Evolutionary conservation across 2,329 filamentous ascomycete species (phyloP).

Genomic region (Thelonectria blattea): DNA sequence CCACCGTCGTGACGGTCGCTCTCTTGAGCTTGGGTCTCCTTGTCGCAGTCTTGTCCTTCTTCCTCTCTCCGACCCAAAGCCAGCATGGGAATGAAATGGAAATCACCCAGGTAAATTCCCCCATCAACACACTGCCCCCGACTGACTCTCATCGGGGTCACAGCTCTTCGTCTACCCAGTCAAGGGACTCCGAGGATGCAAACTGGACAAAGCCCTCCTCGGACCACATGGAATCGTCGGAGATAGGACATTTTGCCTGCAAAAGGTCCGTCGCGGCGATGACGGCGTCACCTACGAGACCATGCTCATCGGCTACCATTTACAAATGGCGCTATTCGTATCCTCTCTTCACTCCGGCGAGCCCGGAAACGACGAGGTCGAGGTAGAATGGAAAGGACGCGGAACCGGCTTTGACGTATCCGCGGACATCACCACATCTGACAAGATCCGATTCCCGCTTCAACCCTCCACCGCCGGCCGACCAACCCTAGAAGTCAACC

Average conservation of each 20-base stretch:
- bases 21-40: constrained; percentile 7
- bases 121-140: background rate
- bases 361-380: background rate
- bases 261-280: constrained; percentile 24
- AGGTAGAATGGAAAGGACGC: constrained; percentile 20
- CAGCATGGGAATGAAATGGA: constrained; percentile 12
- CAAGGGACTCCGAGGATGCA: constrained; percentile 29
- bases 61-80: background rate
- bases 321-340: constrained; percentile 28
- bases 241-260: constrained; percentile 33
- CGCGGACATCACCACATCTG: background rate
- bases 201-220: constrained; percentile 18
- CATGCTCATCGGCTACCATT: constrained; percentile 32
- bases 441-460: constrained; percentile 25
- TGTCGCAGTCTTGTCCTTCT: background rate
- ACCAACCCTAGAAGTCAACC: constrained; percentile 11
- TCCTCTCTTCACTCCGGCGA: constrained; percentile 22
- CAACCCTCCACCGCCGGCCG: constrained; percentile 8
- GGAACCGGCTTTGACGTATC: constrained; percentile 13
- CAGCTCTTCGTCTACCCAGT: constrained; percentile 36
- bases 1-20: background rate
- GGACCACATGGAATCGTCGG: constrained; percentile 28
- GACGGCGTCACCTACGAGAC: constrained; percentile 21
- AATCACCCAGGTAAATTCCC: constrained; percentile 24
- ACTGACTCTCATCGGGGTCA: background rate